phyloP scores from a whole-genome alignment of 768 basidiomycete genomes.

The Crassisporium funariophilum region DNA sequence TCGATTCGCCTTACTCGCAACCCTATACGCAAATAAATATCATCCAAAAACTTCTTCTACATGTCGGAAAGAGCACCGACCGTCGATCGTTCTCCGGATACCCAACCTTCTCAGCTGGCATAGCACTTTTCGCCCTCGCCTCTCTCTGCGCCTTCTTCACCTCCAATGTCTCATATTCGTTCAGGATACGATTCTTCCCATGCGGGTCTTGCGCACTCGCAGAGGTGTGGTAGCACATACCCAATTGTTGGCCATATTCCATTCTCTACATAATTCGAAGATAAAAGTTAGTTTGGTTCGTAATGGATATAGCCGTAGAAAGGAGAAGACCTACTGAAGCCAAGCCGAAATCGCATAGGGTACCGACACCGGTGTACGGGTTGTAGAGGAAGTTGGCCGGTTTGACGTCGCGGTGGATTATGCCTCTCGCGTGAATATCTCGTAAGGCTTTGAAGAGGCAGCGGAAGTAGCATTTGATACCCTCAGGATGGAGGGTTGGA shows the following conservation, averaged over 20 bases:
- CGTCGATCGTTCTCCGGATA: constrained; percentile 76
- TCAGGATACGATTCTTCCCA: constrained; percentile 51
- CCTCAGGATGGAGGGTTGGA: constrained; percentile 66
- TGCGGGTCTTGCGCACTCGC: constrained; percentile 67
- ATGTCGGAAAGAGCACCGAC: constrained; percentile 43
- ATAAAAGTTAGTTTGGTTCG: neutral
- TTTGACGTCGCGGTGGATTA: constrained; percentile 97
- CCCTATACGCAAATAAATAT: constrained; percentile 40
- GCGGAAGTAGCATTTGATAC: constrained; percentile 85
- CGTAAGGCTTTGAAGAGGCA: constrained; percentile 89
- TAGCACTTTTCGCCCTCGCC: constrained; percentile 53
- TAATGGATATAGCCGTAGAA: neutral
- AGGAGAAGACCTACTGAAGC: constrained; percentile 69
- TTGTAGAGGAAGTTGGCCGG: constrained; percentile 98
- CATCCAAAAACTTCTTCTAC: too few species aligned
- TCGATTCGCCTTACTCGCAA: constrained; percentile 88
- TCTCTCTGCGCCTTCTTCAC: constrained; percentile 63
- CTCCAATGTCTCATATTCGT: constrained; percentile 47
- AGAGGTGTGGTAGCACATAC: constrained; percentile 78
- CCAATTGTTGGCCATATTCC: constrained; percentile 47
- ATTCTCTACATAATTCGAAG: constrained; percentile 56
- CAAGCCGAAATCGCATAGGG: constrained; percentile 92
- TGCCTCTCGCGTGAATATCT: constrained; percentile 81
- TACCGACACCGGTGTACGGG: constrained; percentile 78
- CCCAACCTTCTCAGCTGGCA: constrained; percentile 71